Evolutionary conservation across 306 rosid genomes (phyloP), one percentile per base, ranked within the genome.

Genomic region (Trifolium dubium): DNA sequence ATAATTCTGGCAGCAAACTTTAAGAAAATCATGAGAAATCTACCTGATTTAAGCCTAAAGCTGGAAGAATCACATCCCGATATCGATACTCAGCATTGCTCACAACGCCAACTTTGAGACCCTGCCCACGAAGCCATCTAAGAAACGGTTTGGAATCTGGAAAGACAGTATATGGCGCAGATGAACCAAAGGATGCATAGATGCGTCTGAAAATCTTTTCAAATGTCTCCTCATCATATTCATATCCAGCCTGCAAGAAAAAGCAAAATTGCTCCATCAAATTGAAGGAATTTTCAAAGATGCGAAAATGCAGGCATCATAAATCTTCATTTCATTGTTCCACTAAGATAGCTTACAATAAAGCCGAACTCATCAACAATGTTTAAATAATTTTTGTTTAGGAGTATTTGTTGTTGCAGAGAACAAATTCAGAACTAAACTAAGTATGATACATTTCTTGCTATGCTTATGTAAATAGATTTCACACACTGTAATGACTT

Each of bases 171-270:
- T 89, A 94, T 28, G 98, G 97, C n/a, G 97, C 98, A 69, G 97
- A 85, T 28, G 98, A 94, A 75, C 98, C 97, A 81, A 94, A 92
- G 4, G 98, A 84, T 41, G 96, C 73, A 79, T 91, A 91, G 79
- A 94, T 94, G 78, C 96, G 96, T 60, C 83, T 83, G 79, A 94
- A 94, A 77, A 94, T 89, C 75, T 94, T 94, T 82, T 91, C 98
- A 86, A 94, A 94, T 46, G 96, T 94, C 88, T 94, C 98, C 83
- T 94, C 98, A 8, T 94, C 96, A 28, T 89, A 91, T 3, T 87
- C 92, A 82, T 91, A 94, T 77, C 98, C 96, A 81, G 97, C 98
- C 96, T 94, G 89, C 53, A 49, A 80, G 18, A 46, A 84, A 88
- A 87, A 74, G 84, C 49, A 86, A 74, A 31, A 56, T 31, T 51